Base-by-base conservation (phyloP, 1,139 yeast species). In the Debaryomyces psychrophilus region DNA sequence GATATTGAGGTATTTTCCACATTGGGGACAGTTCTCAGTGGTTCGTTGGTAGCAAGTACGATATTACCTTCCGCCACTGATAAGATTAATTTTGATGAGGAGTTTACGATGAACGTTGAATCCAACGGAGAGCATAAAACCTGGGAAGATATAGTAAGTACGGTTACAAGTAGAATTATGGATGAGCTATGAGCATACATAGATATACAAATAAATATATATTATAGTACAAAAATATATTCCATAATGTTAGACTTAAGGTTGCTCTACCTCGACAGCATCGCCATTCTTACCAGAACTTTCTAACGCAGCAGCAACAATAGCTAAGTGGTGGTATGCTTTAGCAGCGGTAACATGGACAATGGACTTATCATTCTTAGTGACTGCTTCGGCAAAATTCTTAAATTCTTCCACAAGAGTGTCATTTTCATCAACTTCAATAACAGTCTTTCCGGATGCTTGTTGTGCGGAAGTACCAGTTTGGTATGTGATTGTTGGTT, bases 241-340 rank as follows among this genome's bases (percentile, higher is more conserved):
- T 29, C 20, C 17, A 6, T 20, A 20, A 14, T 29, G 9, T 29
- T 29, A 23, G 27, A 31, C 41, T 40, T 51, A 55, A 26, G 62
- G 60, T 18, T 42, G 46, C 54, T 64, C 73, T 28, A 89, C 87
- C 46, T 65, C 65, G 27, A 84, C 84, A 36, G 78, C 67, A 45
- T 71, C 66, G 54, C 96, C 96, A 46, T 74, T 71, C 41, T 76
- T 68, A 37, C 75, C 63, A 34, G 90, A 80, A 49, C 95, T 85
- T 52, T 86, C 85, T 40, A 92, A 68, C 51, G 89, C 87, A 36
- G 97, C 97, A 46, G 82, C 95, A 49, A 92, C 82, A 56, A 89
- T 80, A 8, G 97, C 96, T 66, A 90, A 81, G 65, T 92, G 97
- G 67, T 90, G 97, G 82, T 87, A 90, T 8, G 95, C 90, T 51